Evolutionary conservation across 371 early-diverging fungal genomes (phyloP), one percentile per base, ranked within the genome.

Genomic region (Circinella minor): DNA sequence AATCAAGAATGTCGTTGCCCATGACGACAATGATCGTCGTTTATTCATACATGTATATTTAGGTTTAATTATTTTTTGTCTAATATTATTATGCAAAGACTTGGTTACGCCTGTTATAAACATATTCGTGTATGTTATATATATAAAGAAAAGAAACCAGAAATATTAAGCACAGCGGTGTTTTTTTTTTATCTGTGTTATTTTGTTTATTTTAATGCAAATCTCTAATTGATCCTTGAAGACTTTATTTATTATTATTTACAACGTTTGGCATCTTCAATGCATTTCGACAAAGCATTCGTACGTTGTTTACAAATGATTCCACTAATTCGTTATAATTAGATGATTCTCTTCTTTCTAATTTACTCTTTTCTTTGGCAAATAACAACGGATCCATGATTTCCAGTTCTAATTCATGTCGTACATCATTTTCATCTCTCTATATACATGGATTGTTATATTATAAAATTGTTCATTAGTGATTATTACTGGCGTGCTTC

Each of bases 351-450:
- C 71, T 71, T 63, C 75, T 77, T 13, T 75, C 77, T 34, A 78
- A 60, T 39, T 78, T 82, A 4, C 61, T 34, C n/a, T 78, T 73
- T 65, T 88, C 89, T 9, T 51, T 63, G 2, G 75, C 74, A 36
- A 90, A 62, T 18, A 71, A 39, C 15, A 49, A 68, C 36, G 86
- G 74, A 48, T 88, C 78, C 13, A 84, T 76, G 69, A 90, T 81
- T 62, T 90, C 90, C 37, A 90, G 67, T 57, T 90, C 90, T 54
- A 90, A 73, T 67, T 90, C 90, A 72, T 90, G 90, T 4, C 88
- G 84, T 10, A 83, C 43, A 13, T 88, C 86, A 4, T 73, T 65
- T 10, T 75, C 63, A 10, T 66, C 38, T 27, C 27, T 27, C 55
- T 61, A 20, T 47, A 18, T 7, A 8, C 51, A 51, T 15, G 6